Evolutionary conservation across 2,329 filamentous ascomycete genomes (phyloP).

Genomic region (Penicillium oxalicum): DNA sequence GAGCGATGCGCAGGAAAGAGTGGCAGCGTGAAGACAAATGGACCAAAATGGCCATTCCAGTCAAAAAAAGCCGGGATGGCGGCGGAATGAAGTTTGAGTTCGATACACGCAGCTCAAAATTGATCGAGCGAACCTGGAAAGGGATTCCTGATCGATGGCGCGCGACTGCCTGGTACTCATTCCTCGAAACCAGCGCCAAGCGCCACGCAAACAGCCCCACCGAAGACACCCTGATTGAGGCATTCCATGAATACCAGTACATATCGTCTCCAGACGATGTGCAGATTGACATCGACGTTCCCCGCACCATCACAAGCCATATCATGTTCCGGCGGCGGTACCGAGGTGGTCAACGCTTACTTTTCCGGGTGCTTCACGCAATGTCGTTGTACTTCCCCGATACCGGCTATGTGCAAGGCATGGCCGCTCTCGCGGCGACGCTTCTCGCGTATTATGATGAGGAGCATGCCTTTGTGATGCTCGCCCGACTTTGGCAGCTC

Average conservation of each 20-base stretch:
- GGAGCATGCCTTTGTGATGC: conserved; percentile 89
- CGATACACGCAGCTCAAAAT: conserved; percentile 72
- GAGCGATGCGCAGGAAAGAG: conserved; percentile 52
- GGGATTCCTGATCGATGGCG: conserved; percentile 96
- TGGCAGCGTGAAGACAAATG: conserved; percentile 60
- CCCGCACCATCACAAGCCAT: conserved; percentile 86
- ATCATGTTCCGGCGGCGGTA: conserved; percentile 96
- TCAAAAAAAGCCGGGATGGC: conserved; percentile 42
- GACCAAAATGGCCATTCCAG: conserved; percentile 58
- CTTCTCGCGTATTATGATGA: conserved; percentile 96
- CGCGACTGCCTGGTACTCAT: conserved; percentile 88
- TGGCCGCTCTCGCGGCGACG: conserved; percentile 89
- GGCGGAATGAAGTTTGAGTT: conserved; percentile 69
- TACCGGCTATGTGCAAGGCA: conserved; percentile 94
- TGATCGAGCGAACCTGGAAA: conserved; percentile 93
- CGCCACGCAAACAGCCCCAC: conserved; percentile 55
- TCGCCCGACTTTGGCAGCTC: conserved; percentile 88
- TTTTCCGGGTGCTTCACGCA: conserved; percentile 89
- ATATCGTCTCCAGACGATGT: conserved; percentile 80
- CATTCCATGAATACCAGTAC: conserved; percentile 67
- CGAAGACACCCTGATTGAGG: conserved; percentile 65
- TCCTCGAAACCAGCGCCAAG: conserved; percentile 71
- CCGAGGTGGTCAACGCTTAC: conserved; percentile 79
- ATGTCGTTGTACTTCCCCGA: conserved; percentile 86
- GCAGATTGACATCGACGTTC: conserved; percentile 96